These are phyloP conservation scores for Globisporangium mamillatum DNA, from an alignment of 352 stramenopile genomes.

Conservation along the genomic window DNA sequence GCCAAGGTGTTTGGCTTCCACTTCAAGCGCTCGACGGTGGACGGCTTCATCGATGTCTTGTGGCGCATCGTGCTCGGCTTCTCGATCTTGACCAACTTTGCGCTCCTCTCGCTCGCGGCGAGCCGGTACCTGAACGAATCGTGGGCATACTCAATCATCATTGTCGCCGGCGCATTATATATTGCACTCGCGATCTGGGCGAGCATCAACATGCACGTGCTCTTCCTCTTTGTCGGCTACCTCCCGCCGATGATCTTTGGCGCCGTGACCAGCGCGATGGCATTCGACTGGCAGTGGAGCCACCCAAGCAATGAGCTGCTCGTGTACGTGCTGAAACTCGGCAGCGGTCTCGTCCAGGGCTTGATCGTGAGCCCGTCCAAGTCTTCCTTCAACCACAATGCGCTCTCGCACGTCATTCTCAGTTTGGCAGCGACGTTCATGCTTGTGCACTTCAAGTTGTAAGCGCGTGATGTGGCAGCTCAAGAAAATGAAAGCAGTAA, in stretches of 20 bases:
- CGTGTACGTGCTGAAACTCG: conserved; percentile 78
- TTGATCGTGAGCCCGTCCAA: conserved; percentile 80
- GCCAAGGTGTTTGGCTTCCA: conserved; percentile 72
- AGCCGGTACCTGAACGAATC: conserved; percentile 70
- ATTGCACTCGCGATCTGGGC: conserved; percentile 72
- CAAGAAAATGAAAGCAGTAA: background rate
- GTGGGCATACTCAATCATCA: conserved; percentile 79
- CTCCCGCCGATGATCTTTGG: conserved; percentile 82
- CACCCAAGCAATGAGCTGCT: conserved; percentile 79
- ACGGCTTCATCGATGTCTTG: conserved; percentile 66
- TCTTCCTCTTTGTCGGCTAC: conserved; percentile 83
- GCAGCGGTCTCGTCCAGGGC: conserved; percentile 74
- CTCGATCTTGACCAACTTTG: conserved; percentile 86
- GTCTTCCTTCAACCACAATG: conserved; percentile 88
- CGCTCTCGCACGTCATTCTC: conserved; percentile 82
- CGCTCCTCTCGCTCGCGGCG: conserved; percentile 69
- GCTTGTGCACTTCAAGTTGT: conserved; percentile 80
- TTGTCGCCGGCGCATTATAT: conserved; percentile 60
- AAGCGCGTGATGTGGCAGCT: conserved; percentile 14
- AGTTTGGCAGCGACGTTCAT: conserved; percentile 81
- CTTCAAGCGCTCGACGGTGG: conserved; percentile 66
- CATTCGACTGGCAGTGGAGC: conserved; percentile 79
- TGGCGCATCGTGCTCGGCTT: conserved; percentile 82
- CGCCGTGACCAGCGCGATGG: conserved; percentile 65
- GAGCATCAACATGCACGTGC: conserved; percentile 77